Evolutionary conservation across 129 eudicot species (phyloP), one percentile per base, ranked within the genome.

Genomic region (Flaveria ramosissima): DNA sequence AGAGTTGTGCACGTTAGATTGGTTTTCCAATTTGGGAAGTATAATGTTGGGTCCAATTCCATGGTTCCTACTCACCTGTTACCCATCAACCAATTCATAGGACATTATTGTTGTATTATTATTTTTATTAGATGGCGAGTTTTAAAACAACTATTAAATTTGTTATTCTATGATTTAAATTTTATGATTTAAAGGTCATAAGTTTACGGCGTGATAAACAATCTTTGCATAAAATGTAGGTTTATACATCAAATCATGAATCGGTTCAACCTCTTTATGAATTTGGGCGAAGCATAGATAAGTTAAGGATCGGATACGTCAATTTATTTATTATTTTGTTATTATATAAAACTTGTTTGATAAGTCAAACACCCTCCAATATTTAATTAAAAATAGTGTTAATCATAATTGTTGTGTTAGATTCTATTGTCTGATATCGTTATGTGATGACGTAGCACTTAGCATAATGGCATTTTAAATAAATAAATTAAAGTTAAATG

Each of bases 1-100:
- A 24, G 66, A 60, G 68, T 61, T 61, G 68, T 61, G 68, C 68
- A 61, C 68, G 68, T 61, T 27, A 61, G 68, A 61, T 26, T 61
- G 68, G 19, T 26, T 61, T 61, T 14, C 68, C 66, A 60, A 26
- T 12, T 61, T 61, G 42, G 68, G 68, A 26, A 26, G 43, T 12
- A 27, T 26, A 12, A 24, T 26, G 43, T 27, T 61, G 42, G 68
- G 20, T 61, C 43, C 68, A 61, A 26, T 14, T 24, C 68, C 43
- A 24, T 61, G 41, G 67, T 14, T 61, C 19, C 68, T 24, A 27
- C 41, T 24, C 68, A 61, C 43, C 42, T 61, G 17, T 61, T 61
- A 26, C 68, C 41, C 68, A 41, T 27, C 16, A 61, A 27, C 41
- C 42, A 61, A 61, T 61, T 61, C 42, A 61, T 1, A 27, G 43